Base-by-base conservation (phyloP, 1,139 yeast species). In the Saccharomyces pastorianus region DNA sequence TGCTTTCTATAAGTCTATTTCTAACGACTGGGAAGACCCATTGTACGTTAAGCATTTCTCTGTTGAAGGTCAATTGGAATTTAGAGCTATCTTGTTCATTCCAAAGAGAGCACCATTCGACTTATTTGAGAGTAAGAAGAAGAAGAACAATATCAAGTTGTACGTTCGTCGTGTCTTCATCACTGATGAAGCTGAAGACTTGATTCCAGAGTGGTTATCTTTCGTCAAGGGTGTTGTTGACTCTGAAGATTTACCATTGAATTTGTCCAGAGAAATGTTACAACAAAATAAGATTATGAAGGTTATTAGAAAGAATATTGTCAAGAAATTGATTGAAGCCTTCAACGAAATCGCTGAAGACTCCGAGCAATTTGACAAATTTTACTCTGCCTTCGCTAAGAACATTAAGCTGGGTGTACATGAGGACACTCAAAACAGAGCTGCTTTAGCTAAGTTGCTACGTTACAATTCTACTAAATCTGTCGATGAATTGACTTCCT, bases 11-110 rank as follows among this genome's bases (percentile, higher is more conserved):
- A 95, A 95, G 82, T 89, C 98, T 53, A 93, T 95, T 71, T 91
- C 99, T 56, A 95, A 95, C 78, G 99, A 95, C 77, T 95, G 99
- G 99, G 99, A 93, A 81, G 99, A 93, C 75, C 99, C 97, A 78
- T 84, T 93, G 74, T 98, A 98, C 64, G 98, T 93, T 67, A 95
- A 95, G 84, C 99, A 95, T 80, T 95, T 95, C 81, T 89, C 97
- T 55, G 99, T 95, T 73, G 99, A 95, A 81, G 99, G 99, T 83
- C 99, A 95, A 81, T 85, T 95, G 71, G 99, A 95, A 80, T 95
- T 95, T 84, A 90, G 88, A 81, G 98, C 99, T 61, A 93, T 95
- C 72, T 82, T 95, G 70, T 95, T 89, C 73, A 84, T 95, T 77
- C 99, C 99, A 77, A 90, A 88, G 83, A 90, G 99, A 81, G 98